phyloP scores from a whole-genome alignment of 192 early-diverging fungal species.

The Coemansia sp. region DNA sequence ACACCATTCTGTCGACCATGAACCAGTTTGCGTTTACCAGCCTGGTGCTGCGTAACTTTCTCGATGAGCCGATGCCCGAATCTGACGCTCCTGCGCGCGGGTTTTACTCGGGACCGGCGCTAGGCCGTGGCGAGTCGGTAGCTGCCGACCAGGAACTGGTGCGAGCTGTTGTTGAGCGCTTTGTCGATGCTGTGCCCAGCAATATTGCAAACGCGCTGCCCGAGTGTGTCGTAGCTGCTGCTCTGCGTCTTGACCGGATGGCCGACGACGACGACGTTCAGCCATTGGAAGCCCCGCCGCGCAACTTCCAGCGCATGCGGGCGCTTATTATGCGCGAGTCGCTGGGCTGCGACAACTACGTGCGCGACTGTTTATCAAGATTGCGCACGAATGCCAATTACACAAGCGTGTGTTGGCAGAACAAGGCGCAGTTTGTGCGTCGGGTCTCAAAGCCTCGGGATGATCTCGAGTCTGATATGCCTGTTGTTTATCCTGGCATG shows the following conservation, averaged over 20 bases:
- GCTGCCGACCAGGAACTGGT: constrained; percentile 47
- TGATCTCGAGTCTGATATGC: constrained; percentile 6
- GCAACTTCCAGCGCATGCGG: constrained; percentile 7
- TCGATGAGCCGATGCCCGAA: background rate
- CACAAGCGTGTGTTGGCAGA: background rate
- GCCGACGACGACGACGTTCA: background rate
- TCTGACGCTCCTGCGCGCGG: background rate
- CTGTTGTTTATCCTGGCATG: constrained; percentile 53
- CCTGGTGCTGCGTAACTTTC: constrained; percentile 59
- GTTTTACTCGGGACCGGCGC: constrained; percentile 26
- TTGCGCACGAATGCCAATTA: constrained; percentile 7
- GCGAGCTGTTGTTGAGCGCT: constrained; percentile 49
- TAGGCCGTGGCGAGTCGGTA: constrained; percentile 33
- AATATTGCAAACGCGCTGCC: constrained; percentile 34
- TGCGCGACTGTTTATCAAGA: constrained; percentile 21
- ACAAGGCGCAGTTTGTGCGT: background rate
- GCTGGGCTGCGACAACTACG: constrained; percentile 47
- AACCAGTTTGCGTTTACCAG: constrained; percentile 63
- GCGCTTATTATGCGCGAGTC: constrained; percentile 31
- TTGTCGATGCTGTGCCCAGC: constrained; percentile 38
- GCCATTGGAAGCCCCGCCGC: constrained; percentile 1
- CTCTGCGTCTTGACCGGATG: constrained; percentile 21
- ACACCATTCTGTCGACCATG: constrained; percentile 59
- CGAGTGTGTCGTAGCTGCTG: constrained; percentile 32
- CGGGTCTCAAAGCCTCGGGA: background rate